Base-by-base conservation (phyloP, 1,284 basidiomycete species). In the Ceratobasidium sp. region DNA sequence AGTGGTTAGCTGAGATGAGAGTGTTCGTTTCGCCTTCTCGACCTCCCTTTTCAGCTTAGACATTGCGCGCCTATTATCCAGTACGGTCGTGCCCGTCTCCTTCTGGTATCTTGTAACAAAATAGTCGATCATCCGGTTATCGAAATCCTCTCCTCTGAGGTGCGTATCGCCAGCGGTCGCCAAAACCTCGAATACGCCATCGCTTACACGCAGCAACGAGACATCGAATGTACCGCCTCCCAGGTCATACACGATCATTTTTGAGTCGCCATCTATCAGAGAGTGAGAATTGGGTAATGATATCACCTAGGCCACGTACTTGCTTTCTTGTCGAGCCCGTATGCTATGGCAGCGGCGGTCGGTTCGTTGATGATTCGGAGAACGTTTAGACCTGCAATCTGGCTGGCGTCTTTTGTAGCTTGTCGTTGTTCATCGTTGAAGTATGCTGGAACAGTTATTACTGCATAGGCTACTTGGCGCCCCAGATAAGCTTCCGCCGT, bases 281-380 rank as follows among this genome's bases (percentile, higher is more conserved):
- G 38, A 7, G 12, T 40, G 38, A 40, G 7, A 40, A 40, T 40
- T 40, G 12, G 38, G 6, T 12, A 12, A 7, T 12, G 38, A 40
- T 40, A 40, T 6, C 38, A 12, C 38, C 12, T 40, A 12, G 38
- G 38, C 38, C 12, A 44, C 42, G 12, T 25, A 38, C 77, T 78
- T 14, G 11, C n/a, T 12, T 42, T 66, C 77, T 82, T 82, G 79
- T 84, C 84, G 66, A 84, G 81, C 77, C 83, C 85, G 81, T 87
- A 87, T 62, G 85, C 85, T 70, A 86, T 82, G 44, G 86, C 86
- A 72, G 86, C 86, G 71, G 85, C 85, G 72, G 85, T 86, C 63
- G 86, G 85, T 81, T 87, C 86, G 83, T 86, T 87, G 80, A 86
- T 86, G 76, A 87, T 85, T 79, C 86, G 85, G 74, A 86, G 82